Percentiles rank a stretch among this genome's conserved stretches.
phyloP scores from a whole-genome alignment of 345 rosid species.

The Camelina hispida region DNA sequence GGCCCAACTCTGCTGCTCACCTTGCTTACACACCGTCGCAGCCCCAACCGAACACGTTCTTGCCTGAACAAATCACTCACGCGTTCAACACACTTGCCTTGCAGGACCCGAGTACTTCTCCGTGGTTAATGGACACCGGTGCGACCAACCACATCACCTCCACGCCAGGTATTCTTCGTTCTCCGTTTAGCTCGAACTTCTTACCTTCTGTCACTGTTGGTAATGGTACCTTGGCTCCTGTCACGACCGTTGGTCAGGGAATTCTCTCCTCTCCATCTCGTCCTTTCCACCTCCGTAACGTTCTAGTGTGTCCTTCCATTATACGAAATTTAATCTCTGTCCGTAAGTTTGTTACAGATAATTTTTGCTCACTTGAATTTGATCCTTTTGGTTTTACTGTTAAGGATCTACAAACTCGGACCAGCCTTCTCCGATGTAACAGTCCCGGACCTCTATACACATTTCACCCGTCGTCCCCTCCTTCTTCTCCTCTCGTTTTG shows the following conservation, averaged over 20 bases:
- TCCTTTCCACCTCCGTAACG: not conserved
- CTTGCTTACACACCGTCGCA: too few relatives aligned
- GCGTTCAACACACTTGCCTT: not conserved
- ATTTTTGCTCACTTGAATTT: not conserved
- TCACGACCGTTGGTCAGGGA: not conserved
- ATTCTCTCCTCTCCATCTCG: not conserved
- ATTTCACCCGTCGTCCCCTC: too few relatives aligned
- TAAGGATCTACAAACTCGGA: not conserved
- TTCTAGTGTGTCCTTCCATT: not conserved
- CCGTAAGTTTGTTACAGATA: not conserved
- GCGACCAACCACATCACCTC: not conserved
- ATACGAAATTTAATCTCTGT: not conserved
- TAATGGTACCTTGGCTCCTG: not conserved
- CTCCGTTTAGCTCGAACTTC: not conserved
- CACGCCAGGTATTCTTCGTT: not conserved
- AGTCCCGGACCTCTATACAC: not conserved
- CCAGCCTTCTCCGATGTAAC: not conserved
- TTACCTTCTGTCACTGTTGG: not conserved
- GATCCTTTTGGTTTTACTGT: not conserved
- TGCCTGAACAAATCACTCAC: not conserved
- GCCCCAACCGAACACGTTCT: too few relatives aligned
- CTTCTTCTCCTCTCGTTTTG: not conserved
- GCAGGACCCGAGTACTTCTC: not conserved
- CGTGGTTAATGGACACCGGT: not conserved
- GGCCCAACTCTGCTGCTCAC: too few relatives aligned